Evolutionary conservation across 2,329 filamentous ascomycete genomes (phyloP).

Genomic region (Massarina eburnea): DNA sequence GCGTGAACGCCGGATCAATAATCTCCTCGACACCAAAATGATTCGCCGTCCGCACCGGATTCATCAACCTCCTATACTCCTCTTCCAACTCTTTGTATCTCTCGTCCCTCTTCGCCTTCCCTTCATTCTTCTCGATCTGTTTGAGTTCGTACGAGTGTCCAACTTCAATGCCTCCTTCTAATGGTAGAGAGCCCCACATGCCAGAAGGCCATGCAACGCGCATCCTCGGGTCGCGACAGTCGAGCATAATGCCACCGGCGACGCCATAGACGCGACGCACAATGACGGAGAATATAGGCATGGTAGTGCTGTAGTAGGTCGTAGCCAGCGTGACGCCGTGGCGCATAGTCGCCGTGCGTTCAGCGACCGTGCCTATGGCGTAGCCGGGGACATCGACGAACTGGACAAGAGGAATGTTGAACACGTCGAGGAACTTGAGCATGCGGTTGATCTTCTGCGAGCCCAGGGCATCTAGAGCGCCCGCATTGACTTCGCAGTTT

Average conservation of each 20-base stretch:
- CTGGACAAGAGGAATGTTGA: slow-evolving; percentile 65
- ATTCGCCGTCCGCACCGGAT: slow-evolving; percentile 65
- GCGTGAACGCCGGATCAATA: slow-evolving; percentile 62
- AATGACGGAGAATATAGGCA: slow-evolving; percentile 65
- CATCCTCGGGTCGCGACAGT: slow-evolving; percentile 62
- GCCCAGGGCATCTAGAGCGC: slow-evolving; percentile 62
- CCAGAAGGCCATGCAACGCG: slow-evolving; percentile 66
- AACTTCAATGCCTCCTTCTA: slow-evolving; percentile 67
- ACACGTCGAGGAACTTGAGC: slow-evolving; percentile 65
- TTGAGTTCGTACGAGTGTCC: slow-evolving; percentile 62
- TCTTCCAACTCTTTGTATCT: slow-evolving; percentile 60
- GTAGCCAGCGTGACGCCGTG: slow-evolving; percentile 64
- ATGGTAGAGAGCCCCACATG: slow-evolving; percentile 63
- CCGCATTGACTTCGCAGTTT: slow-evolving; percentile 62
- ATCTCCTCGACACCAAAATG: slow-evolving; percentile 66
- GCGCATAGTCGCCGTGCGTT: slow-evolving; percentile 65
- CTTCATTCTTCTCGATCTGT: slow-evolving; percentile 54
- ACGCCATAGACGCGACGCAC: slow-evolving; percentile 64
- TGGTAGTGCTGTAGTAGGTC: slow-evolving; percentile 64
- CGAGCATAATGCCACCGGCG: slow-evolving; percentile 65
- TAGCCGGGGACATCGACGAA: slow-evolving; percentile 65
- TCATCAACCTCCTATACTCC: slow-evolving; percentile 64
- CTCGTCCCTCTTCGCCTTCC: slow-evolving; percentile 50
- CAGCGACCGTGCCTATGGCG: slow-evolving; percentile 64
- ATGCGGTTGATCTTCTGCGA: slow-evolving; percentile 63